Base-by-base conservation (phyloP, 768 basidiomycete species). In the Agrocybe chaxingu region DNA sequence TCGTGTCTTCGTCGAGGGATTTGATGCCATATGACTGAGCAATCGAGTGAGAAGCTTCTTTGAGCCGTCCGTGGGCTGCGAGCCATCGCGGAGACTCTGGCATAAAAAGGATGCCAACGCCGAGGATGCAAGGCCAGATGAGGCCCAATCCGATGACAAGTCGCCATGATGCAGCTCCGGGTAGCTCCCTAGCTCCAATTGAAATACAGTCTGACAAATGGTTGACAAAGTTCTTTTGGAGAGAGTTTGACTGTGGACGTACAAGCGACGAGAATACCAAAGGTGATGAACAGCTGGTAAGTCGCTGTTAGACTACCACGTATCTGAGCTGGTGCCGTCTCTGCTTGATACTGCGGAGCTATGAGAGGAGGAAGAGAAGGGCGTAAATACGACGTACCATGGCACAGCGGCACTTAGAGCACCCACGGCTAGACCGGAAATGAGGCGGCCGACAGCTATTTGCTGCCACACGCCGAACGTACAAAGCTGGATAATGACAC, bases 31-130 rank as follows among this genome's bases (percentile, higher is more conserved):
- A 75, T 0, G 73, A 62, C 34, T 71, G 71, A 4, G 77, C 75
- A 44, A 85, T 62, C 12, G 80, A 73, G 8, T 56, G 55, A 12
- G 69, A 72, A 1, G 82, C 83, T 19, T 81, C 76, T 12, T 81
- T 76, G 18, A 64, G 49, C 16, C 72, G 70, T 8, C 72, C 76
- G 24, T 71, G 71, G 0, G 68, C 63, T n/a, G 79, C 76, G 16
- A 85, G 76, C 84, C 84, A 84, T 46, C 82, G 71, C 31, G 78
- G 84, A 35, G 77, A 77, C 66, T 86, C 85, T 13, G 85, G 86
- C 80, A 86, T 84, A 57, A 83, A 82, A 4, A 82, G 56, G 57
- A 89, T 87, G 29, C 85, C 84, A 37, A 79, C 51, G n/a, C 71
- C 72, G 16, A 89, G 77, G 38, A 87, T 72, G 49, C 73, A 57